These are phyloP conservation scores for Isabelozyma gotoi DNA, from an alignment of 805 yeast genomes.

Conservation along the genomic window DNA sequence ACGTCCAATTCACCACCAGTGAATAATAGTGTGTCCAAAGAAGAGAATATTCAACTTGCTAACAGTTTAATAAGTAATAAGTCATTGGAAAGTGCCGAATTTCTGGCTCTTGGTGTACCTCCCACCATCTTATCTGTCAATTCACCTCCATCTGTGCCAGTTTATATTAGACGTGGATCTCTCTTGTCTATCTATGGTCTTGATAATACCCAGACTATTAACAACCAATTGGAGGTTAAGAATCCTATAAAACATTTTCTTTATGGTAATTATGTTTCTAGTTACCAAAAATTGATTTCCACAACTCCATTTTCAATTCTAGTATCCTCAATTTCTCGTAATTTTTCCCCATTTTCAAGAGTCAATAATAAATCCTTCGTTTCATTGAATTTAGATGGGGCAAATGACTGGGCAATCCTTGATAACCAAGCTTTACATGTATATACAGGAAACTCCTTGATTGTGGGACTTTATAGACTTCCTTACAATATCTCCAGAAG, in stretches of 20 bases:
- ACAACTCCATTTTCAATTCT: conserved; percentile 47
- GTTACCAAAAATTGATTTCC: conserved; percentile 49
- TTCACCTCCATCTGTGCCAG: conserved; percentile 60
- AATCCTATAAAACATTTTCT: conserved; percentile 43
- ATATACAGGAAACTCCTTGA: conserved; percentile 53
- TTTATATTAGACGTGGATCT: conserved; percentile 48
- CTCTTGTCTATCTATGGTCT: conserved; percentile 47
- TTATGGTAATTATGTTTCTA: conserved; percentile 43
- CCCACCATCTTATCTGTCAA: conserved; percentile 49
- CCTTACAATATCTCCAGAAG: conserved; percentile 41
- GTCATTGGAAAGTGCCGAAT: conserved; percentile 23
- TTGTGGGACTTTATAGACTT: conserved; percentile 31
- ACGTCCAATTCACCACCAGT: conserved; percentile 1
- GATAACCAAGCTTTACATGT: conserved; percentile 48
- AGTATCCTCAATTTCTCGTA: conserved; percentile 36
- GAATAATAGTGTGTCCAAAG: conserved; percentile 6
- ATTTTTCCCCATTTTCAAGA: conserved; percentile 9
- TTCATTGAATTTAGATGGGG: conserved; percentile 53
- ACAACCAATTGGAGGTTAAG: conserved; percentile 27
- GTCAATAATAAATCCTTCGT: conserved; percentile 40
- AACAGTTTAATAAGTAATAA: conserved; percentile 13
- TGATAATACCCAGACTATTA: conserved; percentile 13
- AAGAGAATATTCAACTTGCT: conserved; percentile 9
- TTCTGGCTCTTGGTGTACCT: conserved; percentile 48
- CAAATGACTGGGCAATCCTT: conserved; percentile 61